Evolutionary conservation across 1,284 basidiomycete genomes (phyloP), one percentile per base, ranked within the genome.

Genomic region (Puccinia coronata): DNA sequence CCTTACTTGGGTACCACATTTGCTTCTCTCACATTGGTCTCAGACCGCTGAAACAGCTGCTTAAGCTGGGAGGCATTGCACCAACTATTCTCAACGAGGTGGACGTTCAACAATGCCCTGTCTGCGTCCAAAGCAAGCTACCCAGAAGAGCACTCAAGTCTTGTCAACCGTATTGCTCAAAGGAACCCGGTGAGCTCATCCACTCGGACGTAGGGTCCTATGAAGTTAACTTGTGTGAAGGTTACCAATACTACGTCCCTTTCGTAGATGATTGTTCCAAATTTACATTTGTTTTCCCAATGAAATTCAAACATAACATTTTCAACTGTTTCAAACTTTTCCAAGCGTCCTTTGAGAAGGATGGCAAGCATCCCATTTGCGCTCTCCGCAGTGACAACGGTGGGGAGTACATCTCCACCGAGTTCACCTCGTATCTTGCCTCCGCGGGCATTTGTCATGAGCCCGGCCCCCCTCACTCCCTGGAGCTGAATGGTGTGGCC

Each of bases 301-400:
- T 74, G 72, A 74, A 74, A 74, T 18, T 8, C 18, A 74, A 74
- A 57, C 36, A 25, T 12, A 14, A 74, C 5, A 2, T 39, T 34
- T 74, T 74, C 18, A 16, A 1, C 1, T 81, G 86, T 9, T 86
- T 0, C n/a, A n/a, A n/a, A n/a, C n/a, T n/a, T n/a, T n/a, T n/a
- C n/a, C n/a, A n/a, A n/a, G n/a, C n/a, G n/a, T 79, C 81, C 74
- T 82, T 83, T 3, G 83, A 86, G 72, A 83, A 82, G 25, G 69
- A 82, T 31, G 82, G 83, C 14, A 83, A 83, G 0, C 9, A 20
- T 18, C 82, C 75, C 41, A 85, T 89, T 78, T 86, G 84, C 63
- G 86, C 80, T 5, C 31, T 87, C 6, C 81, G 84, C 1, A 82
- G 83, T 82, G 86, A 88, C 63, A n/a, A n/a, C n/a, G n/a, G n/a